Conservation (phyloP, 139 green algal species). For the Ostreobium quekettii region DNA sequence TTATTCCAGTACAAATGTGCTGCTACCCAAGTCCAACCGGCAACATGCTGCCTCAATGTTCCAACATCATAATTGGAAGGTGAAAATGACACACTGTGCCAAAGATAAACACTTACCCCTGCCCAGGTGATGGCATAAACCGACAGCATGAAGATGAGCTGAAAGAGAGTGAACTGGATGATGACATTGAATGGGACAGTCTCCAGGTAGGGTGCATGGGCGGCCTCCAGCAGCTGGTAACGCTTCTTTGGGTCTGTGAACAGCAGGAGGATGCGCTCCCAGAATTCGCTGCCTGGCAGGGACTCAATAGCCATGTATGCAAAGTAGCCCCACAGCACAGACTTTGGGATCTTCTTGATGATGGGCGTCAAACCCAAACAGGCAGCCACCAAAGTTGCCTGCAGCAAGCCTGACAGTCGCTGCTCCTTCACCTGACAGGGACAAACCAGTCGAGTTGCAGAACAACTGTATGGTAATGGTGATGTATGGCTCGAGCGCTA, state of each 20-base stretch:
- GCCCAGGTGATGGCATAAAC: constrained; percentile 55
- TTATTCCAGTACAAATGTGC: too few relatives aligned
- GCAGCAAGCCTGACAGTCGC: constrained; percentile 58
- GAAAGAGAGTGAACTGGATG: constrained; percentile 60
- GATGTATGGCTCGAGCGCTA: too few relatives aligned
- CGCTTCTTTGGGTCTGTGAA: constrained; percentile 49
- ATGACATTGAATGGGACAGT: constrained; percentile 50
- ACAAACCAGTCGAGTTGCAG: too few relatives aligned
- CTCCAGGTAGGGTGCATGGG: constrained; percentile 56
- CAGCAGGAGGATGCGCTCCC: constrained; percentile 60
- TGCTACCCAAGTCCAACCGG: too few relatives aligned
- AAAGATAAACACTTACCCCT: constrained; percentile 18
- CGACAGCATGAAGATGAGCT: constrained; percentile 33
- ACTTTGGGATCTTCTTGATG: constrained; percentile 55
- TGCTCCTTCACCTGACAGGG: constrained; percentile 72
- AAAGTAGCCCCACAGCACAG: constrained; percentile 81
- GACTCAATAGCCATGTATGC: constrained; percentile 76
- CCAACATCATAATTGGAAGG: too few relatives aligned
- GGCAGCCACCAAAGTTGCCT: constrained; percentile 54
- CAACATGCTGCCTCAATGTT: too few relatives aligned
- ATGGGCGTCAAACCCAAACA: constrained; percentile 57
- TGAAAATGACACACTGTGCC: too few relatives aligned
- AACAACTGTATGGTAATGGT: too few relatives aligned
- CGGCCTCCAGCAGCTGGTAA: constrained; percentile 32
- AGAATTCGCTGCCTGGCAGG: constrained; percentile 61